Conservation (phyloP, 2,329 filamentous ascomycete species). For the Fusarium dlaminii region DNA sequence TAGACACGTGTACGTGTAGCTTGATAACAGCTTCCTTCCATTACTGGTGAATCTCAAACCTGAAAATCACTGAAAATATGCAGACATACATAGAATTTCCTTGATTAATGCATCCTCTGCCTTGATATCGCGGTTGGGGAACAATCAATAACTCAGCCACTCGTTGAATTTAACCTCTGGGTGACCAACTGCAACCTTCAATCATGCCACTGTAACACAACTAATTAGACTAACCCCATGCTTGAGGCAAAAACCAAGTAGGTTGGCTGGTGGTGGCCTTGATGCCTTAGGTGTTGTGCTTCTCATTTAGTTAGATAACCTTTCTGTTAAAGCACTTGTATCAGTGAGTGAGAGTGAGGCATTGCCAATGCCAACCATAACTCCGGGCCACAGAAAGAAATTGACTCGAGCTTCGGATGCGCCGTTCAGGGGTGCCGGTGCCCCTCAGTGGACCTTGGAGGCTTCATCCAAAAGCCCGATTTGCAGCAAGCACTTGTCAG, state of each 20-base stretch:
- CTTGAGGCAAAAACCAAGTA: not conserved
- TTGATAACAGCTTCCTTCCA: slow-evolving; percentile 5
- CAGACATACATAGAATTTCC: not conserved
- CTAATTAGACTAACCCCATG: not conserved
- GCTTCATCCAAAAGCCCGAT: slow-evolving; percentile 22
- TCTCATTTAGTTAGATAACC: not conserved
- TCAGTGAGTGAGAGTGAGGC: slow-evolving; percentile 2
- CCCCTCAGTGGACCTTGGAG: slow-evolving; percentile 14
- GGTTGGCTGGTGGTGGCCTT: not conserved
- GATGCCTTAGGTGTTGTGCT: not conserved
- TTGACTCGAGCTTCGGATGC: slow-evolving; percentile 39
- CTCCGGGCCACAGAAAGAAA: slow-evolving; percentile 14
- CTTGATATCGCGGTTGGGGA: slow-evolving; percentile 7
- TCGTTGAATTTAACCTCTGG: not conserved
- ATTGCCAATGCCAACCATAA: slow-evolving; percentile 12
- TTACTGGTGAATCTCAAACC: slow-evolving; percentile 6
- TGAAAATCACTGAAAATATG: not conserved
- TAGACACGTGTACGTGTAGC: slow-evolving; percentile 26
- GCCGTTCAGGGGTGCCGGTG: slow-evolving; percentile 42
- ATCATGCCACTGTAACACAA: slow-evolving; percentile 11
- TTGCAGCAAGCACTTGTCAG: slow-evolving; percentile 12
- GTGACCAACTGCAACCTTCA: slow-evolving; percentile 16
- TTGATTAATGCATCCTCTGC: slow-evolving; percentile 9
- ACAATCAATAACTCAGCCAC: not conserved
- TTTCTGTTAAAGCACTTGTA: not conserved